Conservation (phyloP, 2,329 filamentous ascomycete species). For the Fusarium caatingaense region DNA sequence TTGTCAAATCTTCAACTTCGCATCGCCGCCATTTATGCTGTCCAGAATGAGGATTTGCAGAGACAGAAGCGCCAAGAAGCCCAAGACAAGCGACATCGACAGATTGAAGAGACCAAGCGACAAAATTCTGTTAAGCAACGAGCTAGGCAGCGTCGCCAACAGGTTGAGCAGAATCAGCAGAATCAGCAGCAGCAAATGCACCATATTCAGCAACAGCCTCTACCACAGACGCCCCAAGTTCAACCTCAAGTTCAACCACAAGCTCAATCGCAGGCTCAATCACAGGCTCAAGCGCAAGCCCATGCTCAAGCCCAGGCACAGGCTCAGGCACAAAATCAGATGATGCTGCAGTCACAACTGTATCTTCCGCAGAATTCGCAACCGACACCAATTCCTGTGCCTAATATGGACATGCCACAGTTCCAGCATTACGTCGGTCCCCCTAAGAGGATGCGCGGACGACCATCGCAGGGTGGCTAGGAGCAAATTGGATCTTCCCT, state of each 20-base stretch:
- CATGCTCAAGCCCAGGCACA: conserved; percentile 45
- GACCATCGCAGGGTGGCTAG: conserved; percentile 37
- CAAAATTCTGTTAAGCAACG: conserved; percentile 43
- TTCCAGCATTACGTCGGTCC: conserved; percentile 48
- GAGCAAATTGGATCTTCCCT: neutral
- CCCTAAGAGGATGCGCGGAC: conserved; percentile 48
- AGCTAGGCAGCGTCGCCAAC: conserved; percentile 42
- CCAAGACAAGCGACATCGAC: conserved; percentile 53
- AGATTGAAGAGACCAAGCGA: conserved; percentile 52
- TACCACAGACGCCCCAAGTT: conserved; percentile 40
- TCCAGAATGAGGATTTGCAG: conserved; percentile 59
- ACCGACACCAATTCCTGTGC: conserved; percentile 45
- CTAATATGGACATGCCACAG: conserved; percentile 45
- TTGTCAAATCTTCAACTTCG: conserved; percentile 56
- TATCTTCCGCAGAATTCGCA: conserved; percentile 45
- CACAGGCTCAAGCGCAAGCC: conserved; percentile 33
- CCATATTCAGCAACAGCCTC: conserved; percentile 44
- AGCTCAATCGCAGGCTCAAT: conserved; percentile 36
- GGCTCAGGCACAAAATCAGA: conserved; percentile 41
- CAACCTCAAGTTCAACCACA: conserved; percentile 21
- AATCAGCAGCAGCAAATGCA: conserved; percentile 40
- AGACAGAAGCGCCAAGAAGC: conserved; percentile 54
- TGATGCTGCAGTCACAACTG: conserved; percentile 46
- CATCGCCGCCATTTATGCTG: conserved; percentile 58
- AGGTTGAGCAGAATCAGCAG: conserved; percentile 43